A percentile compares a stretch with the other conserved stretches of the same genome.
Conservation (phyloP, 345 rosid genomes). For the Pistacia atlantica region DNA sequence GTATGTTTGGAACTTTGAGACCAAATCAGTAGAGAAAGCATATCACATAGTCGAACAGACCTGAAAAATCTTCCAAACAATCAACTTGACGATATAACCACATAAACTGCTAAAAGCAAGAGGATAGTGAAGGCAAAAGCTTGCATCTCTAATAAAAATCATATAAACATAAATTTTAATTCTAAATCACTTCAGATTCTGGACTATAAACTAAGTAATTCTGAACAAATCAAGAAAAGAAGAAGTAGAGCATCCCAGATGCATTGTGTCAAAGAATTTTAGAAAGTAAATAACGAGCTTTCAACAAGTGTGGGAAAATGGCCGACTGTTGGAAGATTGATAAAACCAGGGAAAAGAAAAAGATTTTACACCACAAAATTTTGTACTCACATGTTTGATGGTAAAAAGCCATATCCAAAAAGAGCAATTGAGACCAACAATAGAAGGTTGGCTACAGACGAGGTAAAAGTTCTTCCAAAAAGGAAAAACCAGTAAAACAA, state of each 20-base stretch:
- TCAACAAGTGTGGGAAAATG: background rate
- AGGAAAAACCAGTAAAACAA: slow-evolving; percentile 81
- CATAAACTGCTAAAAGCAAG: background rate
- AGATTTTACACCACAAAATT: slow-evolving; percentile 3
- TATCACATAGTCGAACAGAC: slow-evolving; percentile 9
- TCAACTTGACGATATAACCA: slow-evolving; percentile 3
- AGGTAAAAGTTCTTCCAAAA: slow-evolving; percentile 66
- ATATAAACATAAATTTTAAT: background rate
- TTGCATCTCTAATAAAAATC: background rate
- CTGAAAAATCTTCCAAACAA: slow-evolving; percentile 3
- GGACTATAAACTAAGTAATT: background rate
- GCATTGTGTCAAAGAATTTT: background rate
- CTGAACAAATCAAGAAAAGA: background rate
- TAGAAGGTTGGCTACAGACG: slow-evolving; percentile 72
- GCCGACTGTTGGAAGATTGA: background rate
- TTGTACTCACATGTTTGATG: slow-evolving; percentile 63
- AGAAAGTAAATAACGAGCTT: background rate
- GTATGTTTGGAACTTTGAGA: slow-evolving; percentile 45
- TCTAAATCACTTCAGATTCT: background rate
- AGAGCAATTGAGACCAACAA: slow-evolving; percentile 46
- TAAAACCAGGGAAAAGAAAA: slow-evolving; percentile 3
- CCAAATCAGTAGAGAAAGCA: slow-evolving; percentile 52
- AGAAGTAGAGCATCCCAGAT: background rate
- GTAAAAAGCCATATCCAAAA: slow-evolving; percentile 57
- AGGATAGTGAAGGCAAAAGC: background rate